Evolutionary conservation across 1,139 yeast genomes (phyloP), one percentile per base, ranked within the genome.

Genomic region (Wickerhamomyces sp.): DNA sequence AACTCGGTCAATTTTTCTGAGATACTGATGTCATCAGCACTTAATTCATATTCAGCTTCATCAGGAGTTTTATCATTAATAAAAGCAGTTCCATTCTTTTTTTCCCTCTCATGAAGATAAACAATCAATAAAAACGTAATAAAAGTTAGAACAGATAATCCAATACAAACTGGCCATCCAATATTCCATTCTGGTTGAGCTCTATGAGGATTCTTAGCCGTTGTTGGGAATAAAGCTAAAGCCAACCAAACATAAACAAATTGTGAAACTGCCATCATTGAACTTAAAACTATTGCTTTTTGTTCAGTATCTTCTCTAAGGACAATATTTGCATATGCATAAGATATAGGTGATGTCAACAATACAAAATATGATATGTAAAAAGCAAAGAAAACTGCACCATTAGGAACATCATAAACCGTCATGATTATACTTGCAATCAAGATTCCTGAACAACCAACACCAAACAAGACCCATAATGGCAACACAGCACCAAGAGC

Each of bases 111-210:
- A 45, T 79, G 76, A 39, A 70, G 69, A 64, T 81, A 83, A 65
- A 80, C 82, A 54, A 78, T 72, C 57, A 66, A 76, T 49, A 81
- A 68, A 6, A 78, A 84, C n/a, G 78, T 71, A 46, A 78, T 65
- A 0, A 66, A 65, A 3, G 68, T 38, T 2, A 38, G n/a, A 6
- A 38, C 7, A 10, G 40, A 29, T 29, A 29, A 3, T 11, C 31
- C 45, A 6, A 42, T n/a, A 10, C 27, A 23, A n/a, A 38, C 31
- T 23, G 42, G 45, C 30, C 38, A 42, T 3, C 45, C 36, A 8
- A 41, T 43, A 10, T 39, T 36, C 45, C 45, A 43, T 39, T 34
- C 14, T n/a, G 42, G 42, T 9, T 41, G 39, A 8, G 42, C 42
- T 35, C 39, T 39, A 7, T 11, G 33, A 7, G 39, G 36, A 27